phyloP scores from a whole-genome alignment of 805 yeast species.

The Teunomyces pallodes region DNA sequence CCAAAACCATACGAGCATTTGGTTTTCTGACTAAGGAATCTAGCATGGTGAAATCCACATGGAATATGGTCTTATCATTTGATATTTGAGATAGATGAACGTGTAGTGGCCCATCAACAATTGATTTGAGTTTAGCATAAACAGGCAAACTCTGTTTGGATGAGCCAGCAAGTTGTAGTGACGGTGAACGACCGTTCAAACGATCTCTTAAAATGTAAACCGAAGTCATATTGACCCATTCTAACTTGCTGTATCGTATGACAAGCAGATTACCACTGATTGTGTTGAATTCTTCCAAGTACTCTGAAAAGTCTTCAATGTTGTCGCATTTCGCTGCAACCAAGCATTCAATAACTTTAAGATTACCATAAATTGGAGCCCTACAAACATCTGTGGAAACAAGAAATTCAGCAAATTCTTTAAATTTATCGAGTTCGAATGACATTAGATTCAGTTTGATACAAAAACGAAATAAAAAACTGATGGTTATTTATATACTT shows the following conservation, averaged over 20 bases:
- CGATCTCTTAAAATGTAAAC: slow-evolving; percentile 13
- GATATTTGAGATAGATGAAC: neutral
- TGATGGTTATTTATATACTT: neutral
- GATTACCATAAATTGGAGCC: slow-evolving; percentile 12
- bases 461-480: neutral
- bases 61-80: neutral
- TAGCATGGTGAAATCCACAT: slow-evolving; percentile 2
- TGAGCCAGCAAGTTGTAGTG: neutral
- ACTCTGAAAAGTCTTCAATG: slow-evolving; percentile 1
- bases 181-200: neutral
- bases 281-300: slow-evolving; percentile 14
- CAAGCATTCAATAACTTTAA: slow-evolving; percentile 4
- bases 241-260: slow-evolving; percentile 1
- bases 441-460: neutral
- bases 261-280: slow-evolving; percentile 18
- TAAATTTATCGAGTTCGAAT: neutral
- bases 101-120: neutral
- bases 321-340: neutral
- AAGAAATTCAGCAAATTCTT: slow-evolving; percentile 9
- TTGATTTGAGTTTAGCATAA: neutral
- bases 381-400: slow-evolving; percentile 6
- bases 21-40: slow-evolving; percentile 17
- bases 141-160: neutral
- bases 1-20: slow-evolving; percentile 39
- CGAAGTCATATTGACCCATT: slow-evolving; percentile 14